Percentiles rank a stretch among this genome's conserved stretches.
Evolutionary conservation across 768 basidiomycete species (phyloP).

Genomic region (Hericium coralloides): DNA sequence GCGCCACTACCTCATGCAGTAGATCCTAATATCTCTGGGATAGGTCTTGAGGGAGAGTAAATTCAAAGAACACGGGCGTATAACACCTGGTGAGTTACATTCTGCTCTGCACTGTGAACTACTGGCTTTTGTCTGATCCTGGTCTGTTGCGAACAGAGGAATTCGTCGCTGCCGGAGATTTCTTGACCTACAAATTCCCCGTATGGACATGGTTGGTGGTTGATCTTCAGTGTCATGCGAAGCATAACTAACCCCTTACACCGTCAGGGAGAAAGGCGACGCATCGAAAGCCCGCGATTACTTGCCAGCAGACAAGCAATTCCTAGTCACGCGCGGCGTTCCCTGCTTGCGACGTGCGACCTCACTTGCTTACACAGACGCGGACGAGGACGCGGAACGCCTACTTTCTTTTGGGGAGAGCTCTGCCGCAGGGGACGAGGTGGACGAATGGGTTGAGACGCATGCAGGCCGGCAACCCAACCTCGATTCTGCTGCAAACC

Average conservation of each 20-base stretch:
- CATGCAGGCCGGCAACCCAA: constrained; percentile 70
- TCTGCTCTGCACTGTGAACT: constrained; percentile 2
- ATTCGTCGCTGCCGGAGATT: constrained; percentile 97
- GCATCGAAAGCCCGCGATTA: constrained; percentile 79
- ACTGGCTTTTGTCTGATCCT: constrained; percentile 15
- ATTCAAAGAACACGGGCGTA: constrained; percentile 97
- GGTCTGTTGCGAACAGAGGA: constrained; percentile 56
- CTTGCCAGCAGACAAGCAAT: constrained; percentile 94
- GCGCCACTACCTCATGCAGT: constrained; percentile 16
- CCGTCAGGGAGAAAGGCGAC: constrained; percentile 85
- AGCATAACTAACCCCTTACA: constrained; percentile 1
- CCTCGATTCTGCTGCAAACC: constrained; percentile 44
- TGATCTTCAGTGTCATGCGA: not conserved
- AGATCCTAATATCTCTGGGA: constrained; percentile 19
- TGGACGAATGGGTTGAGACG: constrained; percentile 98
- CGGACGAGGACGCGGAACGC: constrained; percentile 93
- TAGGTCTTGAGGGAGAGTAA: constrained; percentile 97
- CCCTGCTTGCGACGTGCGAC: constrained; percentile 92
- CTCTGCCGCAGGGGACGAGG: constrained; percentile 41
- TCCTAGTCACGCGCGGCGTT: constrained; percentile 92
- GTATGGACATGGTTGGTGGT: constrained; percentile 87
- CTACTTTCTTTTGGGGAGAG: constrained; percentile 75
- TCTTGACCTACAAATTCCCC: constrained; percentile 95
- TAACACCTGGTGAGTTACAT: constrained; percentile 77
- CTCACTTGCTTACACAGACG: constrained; percentile 88